Evolutionary conservation across 768 basidiomycete species (phyloP), one percentile per base, ranked within the genome.

Genomic region (Thelephora aurantiotincta): DNA sequence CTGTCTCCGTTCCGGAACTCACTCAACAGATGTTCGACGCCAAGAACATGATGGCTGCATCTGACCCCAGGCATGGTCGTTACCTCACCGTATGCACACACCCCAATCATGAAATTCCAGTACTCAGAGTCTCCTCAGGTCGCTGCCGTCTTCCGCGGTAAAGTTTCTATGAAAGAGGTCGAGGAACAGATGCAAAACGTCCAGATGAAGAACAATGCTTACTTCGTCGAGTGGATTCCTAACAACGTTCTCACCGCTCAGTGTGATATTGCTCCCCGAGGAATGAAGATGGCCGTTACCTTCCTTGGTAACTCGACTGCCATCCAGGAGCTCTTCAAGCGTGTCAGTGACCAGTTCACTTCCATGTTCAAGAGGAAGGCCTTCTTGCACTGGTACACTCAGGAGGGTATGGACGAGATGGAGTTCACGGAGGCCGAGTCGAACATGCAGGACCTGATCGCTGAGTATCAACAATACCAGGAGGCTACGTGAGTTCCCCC

Each of bases 31-130:
- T 98, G 93, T 99, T 98, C 65, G 94, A 97, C 58, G 89, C 92
- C 41, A 97, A 96, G 80, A 97, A 97, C 82, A 93, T 94, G 90
- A 94, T 97, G 92, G 91, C 93, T 56, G 96, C 96, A 19, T 87
- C 87, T 19, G 92, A 97, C 71, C 96, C 96, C 36, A 74, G 92
- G 61, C 87, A 96, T 56, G 96, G 96, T 53, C 87, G 92, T 57
- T 99, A 98, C 72, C 82, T 99, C 51, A 99, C 96, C 35, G 94
- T 83, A 57, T 45, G 76, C 33, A 35, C 11, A 38, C 23, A 37
- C 19, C 47, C 48, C 9, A 48, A 5, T 38, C 14, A n/a, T 12
- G 5, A 34, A 6, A 7, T 45, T 20, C 22, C 35, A 23, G 33
- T 11, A 43, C 18, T 9, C 18, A 14, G 51, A 16, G 3, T 34